phyloP scores from a whole-genome alignment of 768 basidiomycete species.

The Leccinum imitatum region DNA sequence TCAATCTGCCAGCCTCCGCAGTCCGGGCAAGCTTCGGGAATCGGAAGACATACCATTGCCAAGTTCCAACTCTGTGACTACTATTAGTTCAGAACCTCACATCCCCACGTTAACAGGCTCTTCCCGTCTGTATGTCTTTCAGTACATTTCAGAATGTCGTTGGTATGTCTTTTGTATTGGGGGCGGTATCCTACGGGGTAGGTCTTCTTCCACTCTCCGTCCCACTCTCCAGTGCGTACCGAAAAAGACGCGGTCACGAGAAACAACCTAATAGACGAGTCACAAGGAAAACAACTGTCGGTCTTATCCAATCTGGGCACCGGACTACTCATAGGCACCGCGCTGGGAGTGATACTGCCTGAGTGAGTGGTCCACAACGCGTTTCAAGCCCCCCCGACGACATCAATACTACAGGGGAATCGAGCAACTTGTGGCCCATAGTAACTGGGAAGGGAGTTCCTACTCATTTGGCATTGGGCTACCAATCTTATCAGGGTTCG shows the following conservation, averaged over 20 bases:
- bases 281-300: slow-evolving; percentile 45
- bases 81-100: not conserved
- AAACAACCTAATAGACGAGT: slow-evolving; percentile 28
- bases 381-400: not conserved
- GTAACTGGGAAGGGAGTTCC: slow-evolving; percentile 34
- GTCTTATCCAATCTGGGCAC: slow-evolving; percentile 63
- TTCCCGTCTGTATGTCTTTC: slow-evolving; percentile 20
- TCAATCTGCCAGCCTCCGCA: not conserved
- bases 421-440: slow-evolving; percentile 51
- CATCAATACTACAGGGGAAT: slow-evolving; percentile 55
- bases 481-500: slow-evolving; percentile 61
- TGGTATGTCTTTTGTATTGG: slow-evolving; percentile 60
- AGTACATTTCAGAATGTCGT: slow-evolving; percentile 24
- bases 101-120: not conserved
- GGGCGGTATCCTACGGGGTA: slow-evolving; percentile 59
- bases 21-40: no score
- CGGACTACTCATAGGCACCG: slow-evolving; percentile 86
- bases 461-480: slow-evolving; percentile 58
- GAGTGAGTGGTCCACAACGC: slow-evolving; percentile 57
- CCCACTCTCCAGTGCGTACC: slow-evolving; percentile 57
- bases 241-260: slow-evolving; percentile 5
- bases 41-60: no score
- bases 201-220: slow-evolving; percentile 79
- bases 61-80: no score
- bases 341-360: slow-evolving; percentile 88